Percentiles rank a stretch among this genome's conserved stretches.
phyloP scores from a whole-genome alignment of 2,329 filamentous ascomycete species.

The Diaporthe australafricana region DNA sequence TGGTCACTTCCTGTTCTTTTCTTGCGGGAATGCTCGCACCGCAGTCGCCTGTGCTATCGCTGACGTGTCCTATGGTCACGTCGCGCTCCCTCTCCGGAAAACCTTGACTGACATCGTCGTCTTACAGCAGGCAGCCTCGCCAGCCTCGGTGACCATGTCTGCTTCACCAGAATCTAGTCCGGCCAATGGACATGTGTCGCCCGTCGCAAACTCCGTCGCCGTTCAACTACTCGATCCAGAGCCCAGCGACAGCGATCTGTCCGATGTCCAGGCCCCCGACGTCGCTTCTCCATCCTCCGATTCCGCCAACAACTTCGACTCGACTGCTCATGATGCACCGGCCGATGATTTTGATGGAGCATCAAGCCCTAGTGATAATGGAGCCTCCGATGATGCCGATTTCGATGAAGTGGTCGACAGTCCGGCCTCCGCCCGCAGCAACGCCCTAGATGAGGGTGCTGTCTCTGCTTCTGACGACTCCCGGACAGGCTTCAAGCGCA shows the following conservation, averaged over 20 bases:
- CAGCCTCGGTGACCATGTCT: slow-evolving; percentile 73
- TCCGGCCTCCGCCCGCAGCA: slow-evolving; percentile 59
- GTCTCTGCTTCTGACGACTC: slow-evolving; percentile 75
- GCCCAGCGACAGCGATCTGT: slow-evolving; percentile 80
- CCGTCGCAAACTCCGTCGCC: slow-evolving; percentile 59
- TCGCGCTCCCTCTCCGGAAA: slow-evolving; percentile 47
- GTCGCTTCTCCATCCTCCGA: slow-evolving; percentile 42
- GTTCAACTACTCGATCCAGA: slow-evolving; percentile 54
- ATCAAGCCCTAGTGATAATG: slow-evolving; percentile 62
- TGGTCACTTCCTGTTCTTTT: slow-evolving; percentile 40
- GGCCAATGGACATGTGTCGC: slow-evolving; percentile 74
- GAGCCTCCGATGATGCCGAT: slow-evolving; percentile 76
- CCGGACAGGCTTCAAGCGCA: slow-evolving; percentile 78
- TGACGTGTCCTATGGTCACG: slow-evolving; percentile 41
- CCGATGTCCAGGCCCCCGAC: slow-evolving; percentile 72
- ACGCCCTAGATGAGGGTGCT: slow-evolving; percentile 67
- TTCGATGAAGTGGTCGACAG: slow-evolving; percentile 77
- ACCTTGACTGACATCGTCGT: slow-evolving; percentile 60
- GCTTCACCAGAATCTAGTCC: slow-evolving; percentile 70
- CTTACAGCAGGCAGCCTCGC: slow-evolving; percentile 70
- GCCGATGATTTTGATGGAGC: slow-evolving; percentile 55
- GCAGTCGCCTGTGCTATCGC: slow-evolving; percentile 49
- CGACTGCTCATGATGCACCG: slow-evolving; percentile 51
- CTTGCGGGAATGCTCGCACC: slow-evolving; percentile 43
- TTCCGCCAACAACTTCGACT: slow-evolving; percentile 47